Conservation (phyloP, 176 grass and related monocot genomes). For the Cenchrus fungigraminus region DNA sequence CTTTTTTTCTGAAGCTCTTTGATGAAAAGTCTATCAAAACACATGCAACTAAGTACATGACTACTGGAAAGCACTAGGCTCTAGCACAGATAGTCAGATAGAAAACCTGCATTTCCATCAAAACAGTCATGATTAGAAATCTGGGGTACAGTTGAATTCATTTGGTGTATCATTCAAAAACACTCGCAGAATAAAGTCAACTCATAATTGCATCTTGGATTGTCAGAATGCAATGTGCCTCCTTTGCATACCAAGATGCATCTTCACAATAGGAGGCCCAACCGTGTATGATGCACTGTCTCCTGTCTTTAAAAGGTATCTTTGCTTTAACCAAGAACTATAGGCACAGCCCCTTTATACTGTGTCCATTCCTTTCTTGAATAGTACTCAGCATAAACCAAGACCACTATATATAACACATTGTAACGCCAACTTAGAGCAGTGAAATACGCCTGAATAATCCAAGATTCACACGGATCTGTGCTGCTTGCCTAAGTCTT, state of each 20-base stretch:
- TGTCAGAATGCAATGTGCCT: not conserved
- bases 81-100: not conserved
- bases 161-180: not conserved
- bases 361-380: constrained; percentile 21
- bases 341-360: not conserved
- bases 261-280: constrained; percentile 14
- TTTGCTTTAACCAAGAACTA: not conserved
- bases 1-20: not conserved
- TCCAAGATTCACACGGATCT: not conserved
- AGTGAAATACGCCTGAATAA: constrained; percentile 19
- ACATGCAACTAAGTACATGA: not conserved
- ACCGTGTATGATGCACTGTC: not conserved
- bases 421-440: constrained; percentile 26
- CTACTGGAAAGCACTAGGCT: constrained; percentile 4
- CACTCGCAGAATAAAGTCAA: not conserved
- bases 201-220: not conserved
- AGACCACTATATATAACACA: constrained; percentile 1
- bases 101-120: constrained; percentile 8
- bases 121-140: not conserved
- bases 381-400: constrained; percentile 15
- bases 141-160: not conserved
- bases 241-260: not conserved
- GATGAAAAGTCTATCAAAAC: not conserved
- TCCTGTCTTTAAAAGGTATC: not conserved
- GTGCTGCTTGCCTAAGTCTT: not conserved